These are phyloP conservation scores for Fusarium sp. DNA, from an alignment of 2,329 filamentous ascomycete genomes.

Conservation along the genomic window DNA sequence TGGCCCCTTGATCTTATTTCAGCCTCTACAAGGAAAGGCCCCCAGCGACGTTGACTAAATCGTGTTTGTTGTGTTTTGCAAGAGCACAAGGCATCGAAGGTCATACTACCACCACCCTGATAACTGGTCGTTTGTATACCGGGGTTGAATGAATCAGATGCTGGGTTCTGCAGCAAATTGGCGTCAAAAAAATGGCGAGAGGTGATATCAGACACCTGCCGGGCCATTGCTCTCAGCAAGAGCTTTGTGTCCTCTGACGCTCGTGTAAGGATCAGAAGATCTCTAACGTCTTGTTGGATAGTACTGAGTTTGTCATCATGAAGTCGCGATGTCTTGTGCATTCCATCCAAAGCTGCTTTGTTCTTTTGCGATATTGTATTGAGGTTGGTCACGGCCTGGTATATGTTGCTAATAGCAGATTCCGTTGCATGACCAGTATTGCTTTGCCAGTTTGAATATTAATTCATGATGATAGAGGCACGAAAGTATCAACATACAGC, in stretches of 20 bases:
- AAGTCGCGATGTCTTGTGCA: accelerated
- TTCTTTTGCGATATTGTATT: accelerated
- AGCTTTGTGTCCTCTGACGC: accelerated
- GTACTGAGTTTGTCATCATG: accelerated
- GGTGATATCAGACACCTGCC: accelerated
- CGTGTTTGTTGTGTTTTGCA: not conserved
- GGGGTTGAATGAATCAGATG: accelerated
- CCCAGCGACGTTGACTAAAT: accelerated
- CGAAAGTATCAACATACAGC: not conserved
- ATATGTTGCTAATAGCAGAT: accelerated
- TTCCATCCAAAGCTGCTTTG: accelerated
- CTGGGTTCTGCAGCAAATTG: accelerated
- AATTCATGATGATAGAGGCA: not conserved
- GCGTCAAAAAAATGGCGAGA: accelerated
- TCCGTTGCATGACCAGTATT: not conserved
- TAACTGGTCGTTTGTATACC: accelerated
- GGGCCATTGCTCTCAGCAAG: accelerated
- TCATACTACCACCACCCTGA: not conserved
- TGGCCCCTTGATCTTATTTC: not conserved
- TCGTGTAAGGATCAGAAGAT: not conserved
- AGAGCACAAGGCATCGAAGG: accelerated
- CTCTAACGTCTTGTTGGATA: accelerated
- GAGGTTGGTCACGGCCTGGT: accelerated
- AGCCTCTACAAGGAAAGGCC: accelerated
- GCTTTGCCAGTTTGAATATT: accelerated